phyloP scores from a whole-genome alignment of 352 stramenopile species.

The Phytopythium kandeliae region DNA sequence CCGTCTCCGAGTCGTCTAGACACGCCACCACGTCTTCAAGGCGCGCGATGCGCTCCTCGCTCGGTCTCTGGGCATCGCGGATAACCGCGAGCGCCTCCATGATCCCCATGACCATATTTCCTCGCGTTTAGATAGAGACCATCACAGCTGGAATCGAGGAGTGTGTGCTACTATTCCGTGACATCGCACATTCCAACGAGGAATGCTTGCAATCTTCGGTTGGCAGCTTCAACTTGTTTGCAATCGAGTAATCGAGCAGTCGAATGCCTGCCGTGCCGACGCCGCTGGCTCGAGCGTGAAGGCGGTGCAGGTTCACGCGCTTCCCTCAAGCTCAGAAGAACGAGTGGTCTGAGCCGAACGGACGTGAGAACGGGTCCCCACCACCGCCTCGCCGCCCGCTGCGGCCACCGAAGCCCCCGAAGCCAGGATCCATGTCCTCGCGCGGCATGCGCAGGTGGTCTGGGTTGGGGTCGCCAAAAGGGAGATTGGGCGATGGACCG shows the following conservation, averaged over 20 bases:
- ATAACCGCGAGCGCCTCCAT: neutral
- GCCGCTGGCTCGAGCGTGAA: neutral
- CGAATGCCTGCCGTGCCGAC: too few species aligned
- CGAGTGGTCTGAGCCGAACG: constrained; percentile 59
- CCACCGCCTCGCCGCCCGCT: constrained; percentile 15
- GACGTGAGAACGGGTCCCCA: constrained; percentile 28
- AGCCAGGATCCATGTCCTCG: constrained; percentile 53
- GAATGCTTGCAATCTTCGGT: too few species aligned
- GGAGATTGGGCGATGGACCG: constrained; percentile 41
- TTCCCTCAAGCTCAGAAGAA: constrained; percentile 56
- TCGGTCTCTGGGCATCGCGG: neutral
- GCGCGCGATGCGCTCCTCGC: neutral
- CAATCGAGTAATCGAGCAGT: too few species aligned
- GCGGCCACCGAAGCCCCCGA: constrained; percentile 21
- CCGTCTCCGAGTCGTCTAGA: neutral
- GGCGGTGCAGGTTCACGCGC: neutral
- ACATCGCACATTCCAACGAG: too few species aligned
- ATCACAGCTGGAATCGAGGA: too few species aligned
- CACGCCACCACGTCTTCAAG: neutral
- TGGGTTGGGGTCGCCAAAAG: constrained; percentile 71
- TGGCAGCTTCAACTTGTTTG: too few species aligned
- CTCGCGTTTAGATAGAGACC: too few species aligned
- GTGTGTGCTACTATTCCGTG: too few species aligned
- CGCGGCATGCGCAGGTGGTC: constrained; percentile 78
- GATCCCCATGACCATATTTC: neutral